These are phyloP conservation scores for Acacia concinna DNA, from an alignment of 331 rosid genomes.

Conservation along the genomic window DNA sequence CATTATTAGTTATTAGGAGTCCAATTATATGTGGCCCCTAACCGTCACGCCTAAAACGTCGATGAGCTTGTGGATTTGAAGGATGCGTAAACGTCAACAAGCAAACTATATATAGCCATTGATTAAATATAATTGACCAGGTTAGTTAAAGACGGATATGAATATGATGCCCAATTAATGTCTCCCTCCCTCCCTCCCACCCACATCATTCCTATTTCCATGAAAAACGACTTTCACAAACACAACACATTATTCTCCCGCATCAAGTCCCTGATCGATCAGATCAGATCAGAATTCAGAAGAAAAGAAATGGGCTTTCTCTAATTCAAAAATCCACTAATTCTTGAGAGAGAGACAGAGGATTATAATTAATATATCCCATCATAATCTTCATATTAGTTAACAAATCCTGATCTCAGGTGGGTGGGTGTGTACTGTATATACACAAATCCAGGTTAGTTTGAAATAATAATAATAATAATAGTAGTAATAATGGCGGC, in stretches of 20 bases:
- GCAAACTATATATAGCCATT: constrained; percentile 36
- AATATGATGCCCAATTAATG: no score
- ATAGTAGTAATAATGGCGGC: no score
- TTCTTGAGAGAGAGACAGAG: constrained; percentile 17
- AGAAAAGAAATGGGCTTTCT: background rate
- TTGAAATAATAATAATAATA: constrained; percentile 17
- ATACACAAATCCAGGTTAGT: background rate
- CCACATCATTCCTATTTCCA: constrained; percentile 35
- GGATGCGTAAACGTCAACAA: constrained; percentile 14
- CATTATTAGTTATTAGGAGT: background rate
- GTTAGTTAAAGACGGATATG: no score
- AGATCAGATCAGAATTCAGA: constrained; percentile 17
- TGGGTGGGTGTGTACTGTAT: background rate
- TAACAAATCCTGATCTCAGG: background rate
- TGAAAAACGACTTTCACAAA: constrained; percentile 25
- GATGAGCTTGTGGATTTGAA: constrained; percentile 51
- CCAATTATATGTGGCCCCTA: background rate
- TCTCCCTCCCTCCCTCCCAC: no score
- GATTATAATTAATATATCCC: no score
- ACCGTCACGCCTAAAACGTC: constrained; percentile 47
- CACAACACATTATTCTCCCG: background rate
- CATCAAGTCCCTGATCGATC: background rate
- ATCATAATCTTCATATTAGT: background rate
- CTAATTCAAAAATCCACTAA: constrained; percentile 21
- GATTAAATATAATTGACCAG: no score